phyloP scores from a whole-genome alignment of 352 stramenopile species.

The Pythium aquatile region DNA sequence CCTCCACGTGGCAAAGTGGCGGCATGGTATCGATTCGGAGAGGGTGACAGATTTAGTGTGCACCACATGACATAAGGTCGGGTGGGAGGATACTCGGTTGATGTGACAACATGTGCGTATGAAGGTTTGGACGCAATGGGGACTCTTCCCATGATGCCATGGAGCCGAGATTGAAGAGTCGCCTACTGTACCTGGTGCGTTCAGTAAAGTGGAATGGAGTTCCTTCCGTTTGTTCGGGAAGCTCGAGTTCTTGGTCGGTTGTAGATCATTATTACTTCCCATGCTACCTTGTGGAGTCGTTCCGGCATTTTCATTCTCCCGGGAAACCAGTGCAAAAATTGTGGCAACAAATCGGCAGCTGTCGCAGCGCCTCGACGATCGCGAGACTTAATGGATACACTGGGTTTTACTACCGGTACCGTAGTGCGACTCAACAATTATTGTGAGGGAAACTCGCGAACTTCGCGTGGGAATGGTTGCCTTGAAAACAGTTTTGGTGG shows the following conservation, averaged over 20 bases:
- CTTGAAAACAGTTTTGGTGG: neutral
- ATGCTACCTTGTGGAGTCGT: neutral
- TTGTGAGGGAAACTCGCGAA: neutral
- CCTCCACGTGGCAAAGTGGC: constrained; percentile 11
- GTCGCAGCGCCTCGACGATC: neutral
- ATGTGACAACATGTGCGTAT: neutral
- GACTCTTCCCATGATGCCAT: no score
- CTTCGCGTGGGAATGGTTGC: neutral
- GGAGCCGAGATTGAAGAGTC: no score
- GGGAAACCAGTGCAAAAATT: constrained; percentile 3
- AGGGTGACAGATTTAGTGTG: constrained; percentile 3
- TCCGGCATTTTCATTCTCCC: neutral
- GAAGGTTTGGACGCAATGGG: no score
- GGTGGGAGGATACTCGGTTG: neutral
- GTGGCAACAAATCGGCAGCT: neutral
- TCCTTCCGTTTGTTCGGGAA: neutral
- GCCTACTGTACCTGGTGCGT: neutral
- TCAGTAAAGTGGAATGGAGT: neutral
- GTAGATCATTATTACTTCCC: no score
- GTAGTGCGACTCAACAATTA: no score
- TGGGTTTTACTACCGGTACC: neutral
- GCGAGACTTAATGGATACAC: neutral
- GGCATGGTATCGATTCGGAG: constrained; percentile 1
- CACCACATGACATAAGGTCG: neutral
- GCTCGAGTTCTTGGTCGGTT: no score